phyloP scores from a whole-genome alignment of 495 filamentous ascomycete species.

The Penicillium lagena region DNA sequence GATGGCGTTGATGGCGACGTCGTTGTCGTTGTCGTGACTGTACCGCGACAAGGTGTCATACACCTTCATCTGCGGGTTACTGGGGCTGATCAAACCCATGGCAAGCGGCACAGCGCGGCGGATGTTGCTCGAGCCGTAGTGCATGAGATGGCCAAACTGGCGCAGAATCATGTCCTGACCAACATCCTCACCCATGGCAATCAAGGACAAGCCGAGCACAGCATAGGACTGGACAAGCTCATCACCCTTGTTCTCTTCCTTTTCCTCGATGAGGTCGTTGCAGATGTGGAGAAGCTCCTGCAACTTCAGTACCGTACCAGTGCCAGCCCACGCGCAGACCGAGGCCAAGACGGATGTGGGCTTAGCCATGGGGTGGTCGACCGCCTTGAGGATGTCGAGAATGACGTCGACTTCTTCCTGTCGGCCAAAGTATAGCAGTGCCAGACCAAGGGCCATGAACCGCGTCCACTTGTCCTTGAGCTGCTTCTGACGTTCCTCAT shows the following conservation, averaged over 20 bases:
- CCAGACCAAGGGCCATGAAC: slow-evolving; percentile 91
- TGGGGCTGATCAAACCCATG: slow-evolving; percentile 92
- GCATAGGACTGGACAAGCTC: slow-evolving; percentile 94
- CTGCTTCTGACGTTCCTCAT: slow-evolving; percentile 78
- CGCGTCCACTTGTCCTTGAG: slow-evolving; percentile 97
- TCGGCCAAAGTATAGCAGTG: slow-evolving; percentile 88
- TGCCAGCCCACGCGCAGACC: slow-evolving; percentile 96
- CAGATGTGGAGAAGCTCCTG: slow-evolving; percentile 95
- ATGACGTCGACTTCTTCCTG: slow-evolving; percentile 98
- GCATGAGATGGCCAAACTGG: slow-evolving; percentile 98
- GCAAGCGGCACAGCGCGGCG: slow-evolving; percentile 94
- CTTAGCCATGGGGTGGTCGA: slow-evolving; percentile 91
- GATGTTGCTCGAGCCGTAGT: slow-evolving; percentile 97
- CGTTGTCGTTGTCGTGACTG: slow-evolving; percentile 97
- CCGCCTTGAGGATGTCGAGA: slow-evolving; percentile 87
- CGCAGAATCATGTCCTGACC: slow-evolving; percentile 98
- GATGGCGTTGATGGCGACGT: slow-evolving; percentile 97
- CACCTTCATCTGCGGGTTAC: slow-evolving; percentile 99
- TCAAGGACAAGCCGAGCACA: slow-evolving; percentile 85
- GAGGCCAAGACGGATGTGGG: slow-evolving; percentile 85
- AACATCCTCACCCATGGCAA: slow-evolving; percentile 97
- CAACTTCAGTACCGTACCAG: slow-evolving; percentile 91
- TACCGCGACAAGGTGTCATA: slow-evolving; percentile 99
- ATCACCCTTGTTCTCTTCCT: slow-evolving; percentile 86
- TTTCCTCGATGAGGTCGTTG: slow-evolving; percentile 93